Evolutionary conservation across 768 basidiomycete species (phyloP), one percentile per base, ranked within the genome.

Genomic region (Boletus reticulatus): DNA sequence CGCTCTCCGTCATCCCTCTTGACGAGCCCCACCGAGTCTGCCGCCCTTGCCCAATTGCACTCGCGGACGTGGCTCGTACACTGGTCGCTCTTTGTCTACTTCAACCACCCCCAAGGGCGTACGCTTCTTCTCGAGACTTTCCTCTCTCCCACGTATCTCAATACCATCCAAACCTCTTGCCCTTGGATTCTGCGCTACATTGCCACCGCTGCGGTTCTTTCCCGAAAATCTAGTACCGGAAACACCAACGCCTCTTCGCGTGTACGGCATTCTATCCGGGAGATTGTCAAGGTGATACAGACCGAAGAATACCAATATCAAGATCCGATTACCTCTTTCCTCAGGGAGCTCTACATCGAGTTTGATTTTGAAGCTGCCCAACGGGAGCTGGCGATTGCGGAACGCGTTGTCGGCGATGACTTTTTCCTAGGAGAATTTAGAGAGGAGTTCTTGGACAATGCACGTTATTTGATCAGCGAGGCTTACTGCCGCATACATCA

Each of bases 71-170:
- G 96, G 94, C 83, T 96, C 57, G 85, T 92, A 8, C 97, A 98
- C 75, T 99, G 96, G 97, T 92, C 89, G 2, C 85, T 99, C 47
- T 98, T 98, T 72, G 94, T 98, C 53, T 98, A 96, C 77, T 99
- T 94, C 79, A 98, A 97, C 76, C 92, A 98, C 73, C 85, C 87
- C 0, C 85, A 94, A 63, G 94, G 93, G 27, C 87, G 94, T 41
- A 91, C 90, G 0, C 84, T 92, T 17, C 86, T 98, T 54, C 87
- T 99, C 62, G 97, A 98, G 68, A 93, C 92, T 1, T 99, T 98
- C 87, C 88, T 98, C 68, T 83, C 90, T 19, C 95, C 95, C 2
- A 90, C 91, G 1, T 98, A 98, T 79, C 89, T 99, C 71, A 97
- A 98, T 77, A 98, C 97, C 13, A 95, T 98, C 71, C 97, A 98